Evolutionary conservation across 2,329 filamentous ascomycete species (phyloP), one percentile per base, ranked within the genome.

Genomic region (Fragosphaeria purpurea): DNA sequence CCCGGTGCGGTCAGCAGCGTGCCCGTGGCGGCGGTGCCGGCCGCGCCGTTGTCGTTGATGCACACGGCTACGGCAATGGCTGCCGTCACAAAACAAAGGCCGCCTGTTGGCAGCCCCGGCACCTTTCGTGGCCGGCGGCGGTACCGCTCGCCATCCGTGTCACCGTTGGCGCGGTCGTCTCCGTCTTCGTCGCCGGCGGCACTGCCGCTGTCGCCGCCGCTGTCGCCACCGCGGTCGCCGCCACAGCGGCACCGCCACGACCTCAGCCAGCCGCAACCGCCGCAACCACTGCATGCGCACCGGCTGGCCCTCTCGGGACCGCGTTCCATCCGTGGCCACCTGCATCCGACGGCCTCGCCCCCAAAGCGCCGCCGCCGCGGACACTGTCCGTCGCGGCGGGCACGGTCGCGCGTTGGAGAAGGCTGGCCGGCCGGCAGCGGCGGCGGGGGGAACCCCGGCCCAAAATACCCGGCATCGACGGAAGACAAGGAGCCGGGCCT

Each of bases 41-140:
- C 8, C 7, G 35, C 11, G 7, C 35, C 35, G 7, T 37, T 37
- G 7, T 11, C 35, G 35, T 7, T 37, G 35, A 37, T 11, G 35
- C 35, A 7, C 7, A 37, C 35, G 35, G 35, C 35, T 37, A 37
- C 35, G 11, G 35, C 35, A 7, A 37, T 37, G 35, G 35, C 35
- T 11, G 11, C 7, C 35, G 35, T 37, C 7, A 7, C 35, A 37
- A 7, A 37, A 51, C 61, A n/a, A 58, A 63, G 41, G 8, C 44
- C 51, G 2, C 47, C 47, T 5, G 67, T 68, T 5, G 59, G 62
- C 38, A 65, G 67, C 43, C 69, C 68, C 42, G 63, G 65, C 47
- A 69, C 65, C 2, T 65, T 68, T 46, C 65, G 69, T 38, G 69
- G 69, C 13, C 67, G 69, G n/a, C 63, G 63, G 49, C 62, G 68